Conservation (phyloP, 169 alveolate genomes). For the Hepatocystis sp. region DNA sequence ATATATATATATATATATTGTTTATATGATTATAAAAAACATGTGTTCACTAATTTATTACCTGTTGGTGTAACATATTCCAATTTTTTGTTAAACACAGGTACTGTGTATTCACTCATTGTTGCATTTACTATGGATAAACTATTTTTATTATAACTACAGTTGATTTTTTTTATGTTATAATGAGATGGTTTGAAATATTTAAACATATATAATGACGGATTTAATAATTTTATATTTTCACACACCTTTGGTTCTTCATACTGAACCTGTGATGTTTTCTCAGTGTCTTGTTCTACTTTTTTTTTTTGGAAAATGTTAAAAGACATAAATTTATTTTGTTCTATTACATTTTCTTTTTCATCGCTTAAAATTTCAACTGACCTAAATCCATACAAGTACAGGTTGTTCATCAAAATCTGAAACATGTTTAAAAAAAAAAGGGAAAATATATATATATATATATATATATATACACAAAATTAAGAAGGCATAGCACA, state of each 20-base stretch:
- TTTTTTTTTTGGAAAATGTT: constrained; percentile 14
- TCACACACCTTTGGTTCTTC: constrained; percentile 68
- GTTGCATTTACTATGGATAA: constrained; percentile 73
- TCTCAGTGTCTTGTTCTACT: constrained; percentile 23
- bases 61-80: constrained; percentile 72
- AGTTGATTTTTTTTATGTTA: constrained; percentile 58
- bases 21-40: too few species aligned
- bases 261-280: constrained; percentile 6
- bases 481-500: not conserved
- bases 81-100: constrained; percentile 27
- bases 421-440: too few species aligned
- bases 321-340: constrained; percentile 11
- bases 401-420: constrained; percentile 70
- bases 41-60: not conserved
- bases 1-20: not conserved
- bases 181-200: constrained; percentile 74
- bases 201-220: constrained; percentile 69
- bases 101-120: constrained; percentile 66
- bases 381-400: constrained; percentile 61
- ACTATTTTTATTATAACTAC: constrained; percentile 73
- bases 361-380: constrained; percentile 38
- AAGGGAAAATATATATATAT: not conserved
- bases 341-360: constrained; percentile 7
- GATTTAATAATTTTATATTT: constrained; percentile 30
- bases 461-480: constrained; percentile 5